Percentiles rank a stretch among this genome's conserved stretches.
Conservation (phyloP, 78 protist species). For the Dictyostelium brefeldianum region DNA sequence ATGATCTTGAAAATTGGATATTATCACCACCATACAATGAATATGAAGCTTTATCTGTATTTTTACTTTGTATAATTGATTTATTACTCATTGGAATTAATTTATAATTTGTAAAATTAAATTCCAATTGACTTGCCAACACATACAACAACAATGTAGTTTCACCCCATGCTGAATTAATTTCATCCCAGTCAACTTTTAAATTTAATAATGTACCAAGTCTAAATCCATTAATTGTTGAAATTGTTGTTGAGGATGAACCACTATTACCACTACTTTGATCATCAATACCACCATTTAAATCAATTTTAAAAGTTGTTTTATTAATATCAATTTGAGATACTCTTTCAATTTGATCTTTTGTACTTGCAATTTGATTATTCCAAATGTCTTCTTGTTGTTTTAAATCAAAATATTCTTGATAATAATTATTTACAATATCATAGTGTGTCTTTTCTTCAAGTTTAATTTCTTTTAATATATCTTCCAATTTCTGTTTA, state of each 20-base stretch:
- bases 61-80: slow-evolving; percentile 46
- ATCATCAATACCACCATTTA: background rate
- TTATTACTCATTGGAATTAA: slow-evolving; percentile 75
- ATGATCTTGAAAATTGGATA: slow-evolving; percentile 40
- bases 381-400: slow-evolving; percentile 10
- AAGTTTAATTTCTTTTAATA: slow-evolving; percentile 30
- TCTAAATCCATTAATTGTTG: slow-evolving; percentile 42
- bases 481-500: slow-evolving; percentile 33
- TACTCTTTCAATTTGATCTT: slow-evolving; percentile 23
- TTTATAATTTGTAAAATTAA: slow-evolving; percentile 45
- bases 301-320: slow-evolving; percentile 28
- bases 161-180: slow-evolving; percentile 71
- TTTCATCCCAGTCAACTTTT: slow-evolving; percentile 74
- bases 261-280: background rate
- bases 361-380: background rate
- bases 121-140: slow-evolving; percentile 57
- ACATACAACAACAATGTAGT: slow-evolving; percentile 46
- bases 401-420: slow-evolving; percentile 28
- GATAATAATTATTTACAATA: slow-evolving; percentile 50
- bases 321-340: slow-evolving; percentile 17
- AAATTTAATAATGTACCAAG: slow-evolving; percentile 42
- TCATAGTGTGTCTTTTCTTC: slow-evolving; percentile 69
- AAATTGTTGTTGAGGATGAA: background rate
- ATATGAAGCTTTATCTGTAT: slow-evolving; percentile 30
- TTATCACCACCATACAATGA: slow-evolving; percentile 71